Evolutionary conservation across 2,329 filamentous ascomycete genomes (phyloP), one percentile per base, ranked within the genome.

Genomic region (Aspergillus brunneoviolaceus): DNA sequence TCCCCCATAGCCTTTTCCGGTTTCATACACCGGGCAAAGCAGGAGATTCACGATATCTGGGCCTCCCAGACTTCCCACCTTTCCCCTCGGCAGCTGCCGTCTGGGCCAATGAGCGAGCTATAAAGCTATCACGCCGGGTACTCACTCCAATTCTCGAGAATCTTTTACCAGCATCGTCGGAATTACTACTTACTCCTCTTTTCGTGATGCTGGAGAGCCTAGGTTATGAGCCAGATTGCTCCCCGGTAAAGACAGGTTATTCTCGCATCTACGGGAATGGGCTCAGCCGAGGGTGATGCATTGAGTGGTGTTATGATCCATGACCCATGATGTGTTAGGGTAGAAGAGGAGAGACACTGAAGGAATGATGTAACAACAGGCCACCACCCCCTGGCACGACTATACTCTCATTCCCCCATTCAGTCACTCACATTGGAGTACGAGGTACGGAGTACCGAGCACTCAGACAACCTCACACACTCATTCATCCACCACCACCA

Each of bases 21-120:
- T 76, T 75, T 76, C 72, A 75, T 71, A 72, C 73, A 76, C 74
- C 75, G 75, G 75, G 72, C 70, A 75, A 77, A 76, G 70, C 75
- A 76, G 75, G 75, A 75, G 69, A 66, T 51, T 66, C 68, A 74
- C 72, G 69, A 72, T 74, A 71, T 74, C 66, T 70, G 60, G 52
- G 35, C 21, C 48, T 55, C 49, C 14, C 49, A 51, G 39, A 45
- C 39, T 45, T 45, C 16, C 39, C 39, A 45, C 39, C 39, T 53
- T 62, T 60, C 62, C 64, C 68, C 67, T 71, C 70, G 68, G 64
- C 63, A 72, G 64, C 67, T 71, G 60, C 66, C 69, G 62, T 58
- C 48, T 59, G 61, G 51, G 53, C 73, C 73, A 75, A 75, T 75
- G 53, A 67, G 64, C 62, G 51, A 45, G 7, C 55, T 10, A 4